These are phyloP conservation scores for Sporisorium graminicola DNA, from an alignment of 1,284 basidiomycete genomes.

Conservation along the genomic window DNA sequence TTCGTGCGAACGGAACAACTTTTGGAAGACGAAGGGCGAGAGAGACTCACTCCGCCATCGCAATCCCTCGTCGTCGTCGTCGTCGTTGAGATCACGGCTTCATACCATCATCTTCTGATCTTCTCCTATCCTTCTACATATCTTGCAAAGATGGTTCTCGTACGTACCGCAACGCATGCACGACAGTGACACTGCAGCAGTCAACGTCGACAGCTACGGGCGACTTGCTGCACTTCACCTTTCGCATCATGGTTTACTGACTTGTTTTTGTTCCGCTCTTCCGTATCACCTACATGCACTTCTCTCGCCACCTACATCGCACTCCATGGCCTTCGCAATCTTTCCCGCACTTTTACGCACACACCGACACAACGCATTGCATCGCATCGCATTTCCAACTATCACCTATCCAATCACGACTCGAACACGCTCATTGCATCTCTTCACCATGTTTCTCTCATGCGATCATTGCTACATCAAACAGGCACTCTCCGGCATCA, in stretches of 20 bases:
- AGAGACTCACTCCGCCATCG: slow-evolving; percentile 28
- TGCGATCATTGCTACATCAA: no score
- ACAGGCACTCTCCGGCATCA: slow-evolving; percentile 70
- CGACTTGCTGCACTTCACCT: neutral
- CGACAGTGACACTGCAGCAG: neutral
- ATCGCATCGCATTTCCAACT: neutral
- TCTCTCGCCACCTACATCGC: neutral
- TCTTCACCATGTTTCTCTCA: neutral
- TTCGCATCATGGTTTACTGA: slow-evolving; percentile 5
- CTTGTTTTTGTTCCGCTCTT: neutral
- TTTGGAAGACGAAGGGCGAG: neutral
- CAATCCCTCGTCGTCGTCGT: slow-evolving; percentile 22
- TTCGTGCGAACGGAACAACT: slow-evolving; percentile 29
- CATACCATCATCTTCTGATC: slow-evolving; percentile 31
- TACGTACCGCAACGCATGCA: slow-evolving; percentile 18
- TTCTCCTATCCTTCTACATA: neutral
- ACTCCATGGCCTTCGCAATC: neutral
- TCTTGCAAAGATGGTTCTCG: slow-evolving; percentile 44
- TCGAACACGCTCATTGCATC: neutral
- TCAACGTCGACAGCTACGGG: neutral
- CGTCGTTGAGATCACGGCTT: slow-evolving; percentile 13
- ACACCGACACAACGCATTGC: neutral
- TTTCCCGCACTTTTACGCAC: neutral
- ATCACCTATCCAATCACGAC: neutral
- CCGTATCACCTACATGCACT: neutral